Evolutionary conservation across 495 filamentous ascomycete species (phyloP).

Genomic region (Annulohypoxylon moriforme): DNA sequence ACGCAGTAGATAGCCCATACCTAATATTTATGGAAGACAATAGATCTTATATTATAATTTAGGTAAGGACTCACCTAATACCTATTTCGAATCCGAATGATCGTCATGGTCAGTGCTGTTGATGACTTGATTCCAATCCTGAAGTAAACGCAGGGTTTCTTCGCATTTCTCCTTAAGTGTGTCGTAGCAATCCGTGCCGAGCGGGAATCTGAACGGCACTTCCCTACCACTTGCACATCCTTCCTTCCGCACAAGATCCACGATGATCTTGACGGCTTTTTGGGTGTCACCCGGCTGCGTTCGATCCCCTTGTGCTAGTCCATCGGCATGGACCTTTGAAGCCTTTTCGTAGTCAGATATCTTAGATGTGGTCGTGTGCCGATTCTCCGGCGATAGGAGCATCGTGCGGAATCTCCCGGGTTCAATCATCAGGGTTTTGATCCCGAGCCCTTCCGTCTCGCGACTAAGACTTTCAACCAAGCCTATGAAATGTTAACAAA

Average conservation of each 20-base stretch:
- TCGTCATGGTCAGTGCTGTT: constrained; percentile 54
- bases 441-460: constrained; percentile 60
- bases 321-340: constrained; percentile 30
- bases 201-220: constrained; percentile 56
- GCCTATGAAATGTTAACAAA: constrained; percentile 42
- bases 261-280: constrained; percentile 60
- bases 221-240: constrained; percentile 53
- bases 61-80: too few species aligned
- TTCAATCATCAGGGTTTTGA: constrained; percentile 57
- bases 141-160: constrained; percentile 50
- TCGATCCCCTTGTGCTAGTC: constrained; percentile 32
- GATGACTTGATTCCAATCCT: constrained; percentile 55
- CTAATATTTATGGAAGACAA: too few species aligned
- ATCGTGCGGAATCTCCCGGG: constrained; percentile 63
- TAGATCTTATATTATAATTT: too few species aligned
- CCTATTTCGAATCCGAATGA: not conserved
- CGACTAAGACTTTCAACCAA: constrained; percentile 58
- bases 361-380: constrained; percentile 14
- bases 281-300: constrained; percentile 60
- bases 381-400: constrained; percentile 50
- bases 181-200: constrained; percentile 58
- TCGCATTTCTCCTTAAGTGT: constrained; percentile 51
- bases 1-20: too few species aligned
- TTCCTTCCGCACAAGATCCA: constrained; percentile 59
- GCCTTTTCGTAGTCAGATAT: constrained; percentile 47